These are phyloP conservation scores for Xylaria sp. DNA, from an alignment of 2,329 filamentous ascomycete species.

Conservation along the genomic window DNA sequence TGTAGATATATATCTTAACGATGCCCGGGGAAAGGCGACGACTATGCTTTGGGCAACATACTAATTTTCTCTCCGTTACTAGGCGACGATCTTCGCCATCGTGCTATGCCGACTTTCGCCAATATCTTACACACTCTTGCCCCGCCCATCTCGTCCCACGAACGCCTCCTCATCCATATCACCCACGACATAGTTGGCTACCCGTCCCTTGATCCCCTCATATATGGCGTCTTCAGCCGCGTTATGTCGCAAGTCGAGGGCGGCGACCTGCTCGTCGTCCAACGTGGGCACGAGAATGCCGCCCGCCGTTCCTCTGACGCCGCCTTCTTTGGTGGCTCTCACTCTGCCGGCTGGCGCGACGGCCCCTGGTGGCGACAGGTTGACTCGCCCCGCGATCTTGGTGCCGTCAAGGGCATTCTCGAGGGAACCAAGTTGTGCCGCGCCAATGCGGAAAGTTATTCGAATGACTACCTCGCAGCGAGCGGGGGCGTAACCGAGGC, in stretches of 20 bases:
- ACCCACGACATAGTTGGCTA: conserved; percentile 96
- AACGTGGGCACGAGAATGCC: conserved; percentile 88
- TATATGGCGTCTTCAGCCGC: conserved; percentile 90
- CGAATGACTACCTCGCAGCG: conserved; percentile 82
- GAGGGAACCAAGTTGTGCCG: conserved; percentile 93
- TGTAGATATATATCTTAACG: background rate
- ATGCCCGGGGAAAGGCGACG: conserved; percentile 1
- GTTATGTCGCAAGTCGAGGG: conserved; percentile 99
- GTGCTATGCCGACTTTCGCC: conserved; percentile 93
- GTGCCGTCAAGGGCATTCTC: conserved; percentile 79
- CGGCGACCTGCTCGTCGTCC: conserved; percentile 92
- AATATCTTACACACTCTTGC: conserved; percentile 95
- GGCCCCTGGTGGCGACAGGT: conserved; percentile 94
- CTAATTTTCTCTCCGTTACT: conserved; percentile 32
- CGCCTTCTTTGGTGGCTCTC: conserved; percentile 61
- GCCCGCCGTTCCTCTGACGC: conserved; percentile 73
- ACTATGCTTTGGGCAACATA: conserved; percentile 28
- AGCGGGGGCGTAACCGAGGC: conserved; percentile 84
- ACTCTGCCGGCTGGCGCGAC: conserved; percentile 78
- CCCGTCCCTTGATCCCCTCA: conserved; percentile 90
- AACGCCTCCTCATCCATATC: conserved; percentile 96
- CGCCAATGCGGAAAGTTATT: conserved; percentile 88
- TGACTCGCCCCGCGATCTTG: conserved; percentile 77
- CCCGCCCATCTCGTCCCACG: conserved; percentile 95
- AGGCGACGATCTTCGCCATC: conserved; percentile 89